Percentiles rank a stretch among this genome's conserved stretches.
Evolutionary conservation across 768 basidiomycete species (phyloP).

Genomic region (Termitomyces sp.): DNA sequence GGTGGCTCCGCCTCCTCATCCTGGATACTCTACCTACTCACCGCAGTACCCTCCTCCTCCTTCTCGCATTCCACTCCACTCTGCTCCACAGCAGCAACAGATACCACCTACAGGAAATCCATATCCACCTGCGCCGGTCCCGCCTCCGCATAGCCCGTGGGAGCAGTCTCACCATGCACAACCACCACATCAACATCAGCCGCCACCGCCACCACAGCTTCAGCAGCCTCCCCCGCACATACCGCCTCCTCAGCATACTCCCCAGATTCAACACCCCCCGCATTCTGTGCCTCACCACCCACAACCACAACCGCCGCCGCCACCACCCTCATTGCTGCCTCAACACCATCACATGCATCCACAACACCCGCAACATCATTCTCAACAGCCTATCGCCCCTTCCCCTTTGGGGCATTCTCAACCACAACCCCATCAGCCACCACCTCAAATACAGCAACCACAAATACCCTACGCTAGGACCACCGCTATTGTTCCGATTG

Average conservation of each 20-base stretch:
- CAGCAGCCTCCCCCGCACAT: slow-evolving; percentile 18
- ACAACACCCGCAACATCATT: slow-evolving; percentile 18
- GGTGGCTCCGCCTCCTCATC: slow-evolving; percentile 32
- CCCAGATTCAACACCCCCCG: slow-evolving; percentile 19
- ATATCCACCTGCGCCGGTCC: slow-evolving; percentile 43
- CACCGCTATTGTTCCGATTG: slow-evolving; percentile 41
- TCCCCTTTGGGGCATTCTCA: slow-evolving; percentile 15
- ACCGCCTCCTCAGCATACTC: slow-evolving; percentile 15
- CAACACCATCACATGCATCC: slow-evolving; percentile 18
- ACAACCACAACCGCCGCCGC: slow-evolving; percentile 18
- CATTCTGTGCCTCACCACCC: slow-evolving; percentile 24
- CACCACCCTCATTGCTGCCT: slow-evolving; percentile 1
- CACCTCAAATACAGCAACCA: slow-evolving; percentile 23
- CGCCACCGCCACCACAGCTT: slow-evolving; percentile 19
- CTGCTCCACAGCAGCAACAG: slow-evolving; percentile 28
- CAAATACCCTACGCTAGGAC: slow-evolving; percentile 34
- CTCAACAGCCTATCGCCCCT: slow-evolving; percentile 11
- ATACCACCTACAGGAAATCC: slow-evolving; percentile 38
- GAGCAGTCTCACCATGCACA: slow-evolving; percentile 28
- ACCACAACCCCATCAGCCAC: slow-evolving; percentile 17
- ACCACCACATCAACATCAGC: slow-evolving; percentile 24
- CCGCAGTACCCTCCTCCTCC: slow-evolving; percentile 27
- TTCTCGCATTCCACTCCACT: slow-evolving; percentile 27
- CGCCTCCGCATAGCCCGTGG: slow-evolving; percentile 40
- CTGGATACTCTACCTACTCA: slow-evolving; percentile 31